Evolutionary conservation across 2,329 filamentous ascomycete genomes (phyloP).

Genomic region (Neonectria sp.): DNA sequence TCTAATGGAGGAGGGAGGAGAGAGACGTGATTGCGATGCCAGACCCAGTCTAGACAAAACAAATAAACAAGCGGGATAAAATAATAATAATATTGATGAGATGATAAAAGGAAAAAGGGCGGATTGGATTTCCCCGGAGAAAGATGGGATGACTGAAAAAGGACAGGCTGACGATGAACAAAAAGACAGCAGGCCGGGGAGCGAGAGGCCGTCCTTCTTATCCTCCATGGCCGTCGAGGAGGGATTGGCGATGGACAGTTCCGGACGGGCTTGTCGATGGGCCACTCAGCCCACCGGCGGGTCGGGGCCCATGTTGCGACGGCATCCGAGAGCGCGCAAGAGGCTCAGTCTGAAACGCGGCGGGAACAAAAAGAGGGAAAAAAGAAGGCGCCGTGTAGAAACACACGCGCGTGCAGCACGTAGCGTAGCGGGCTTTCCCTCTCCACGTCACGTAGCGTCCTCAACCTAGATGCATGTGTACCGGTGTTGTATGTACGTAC

Average conservation of each 20-base stretch:
- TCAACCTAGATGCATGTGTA: slow-evolving; percentile 13
- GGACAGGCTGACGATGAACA: slow-evolving; percentile 45
- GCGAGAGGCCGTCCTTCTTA: slow-evolving; percentile 49
- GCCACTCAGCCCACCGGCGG: slow-evolving; percentile 30
- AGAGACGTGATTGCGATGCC: slow-evolving; percentile 37
- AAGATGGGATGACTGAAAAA: slow-evolving; percentile 43
- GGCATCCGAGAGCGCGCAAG: slow-evolving; percentile 29
- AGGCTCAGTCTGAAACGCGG: slow-evolving; percentile 43
- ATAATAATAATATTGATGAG: slow-evolving; percentile 11
- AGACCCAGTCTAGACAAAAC: slow-evolving; percentile 34
- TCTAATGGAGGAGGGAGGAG: neutral
- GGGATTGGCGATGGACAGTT: slow-evolving; percentile 45
- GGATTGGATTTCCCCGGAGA: slow-evolving; percentile 12
- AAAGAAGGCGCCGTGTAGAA: neutral
- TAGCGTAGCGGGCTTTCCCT: neutral
- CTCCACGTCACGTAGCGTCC: slow-evolving; percentile 33
- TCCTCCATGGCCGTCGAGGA: slow-evolving; percentile 34
- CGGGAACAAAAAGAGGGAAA: neutral
- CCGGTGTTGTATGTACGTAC: slow-evolving; percentile 14
- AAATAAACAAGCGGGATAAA: slow-evolving; percentile 23
- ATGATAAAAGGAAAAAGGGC: slow-evolving; percentile 17
- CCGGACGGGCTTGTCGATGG: slow-evolving; percentile 22
- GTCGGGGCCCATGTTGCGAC: slow-evolving; percentile 29
- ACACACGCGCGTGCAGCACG: slow-evolving; percentile 21
- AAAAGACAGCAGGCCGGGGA: slow-evolving; percentile 42